phyloP scores from a whole-genome alignment of 345 rosid genomes.

The Abelmoschus esculentus region DNA sequence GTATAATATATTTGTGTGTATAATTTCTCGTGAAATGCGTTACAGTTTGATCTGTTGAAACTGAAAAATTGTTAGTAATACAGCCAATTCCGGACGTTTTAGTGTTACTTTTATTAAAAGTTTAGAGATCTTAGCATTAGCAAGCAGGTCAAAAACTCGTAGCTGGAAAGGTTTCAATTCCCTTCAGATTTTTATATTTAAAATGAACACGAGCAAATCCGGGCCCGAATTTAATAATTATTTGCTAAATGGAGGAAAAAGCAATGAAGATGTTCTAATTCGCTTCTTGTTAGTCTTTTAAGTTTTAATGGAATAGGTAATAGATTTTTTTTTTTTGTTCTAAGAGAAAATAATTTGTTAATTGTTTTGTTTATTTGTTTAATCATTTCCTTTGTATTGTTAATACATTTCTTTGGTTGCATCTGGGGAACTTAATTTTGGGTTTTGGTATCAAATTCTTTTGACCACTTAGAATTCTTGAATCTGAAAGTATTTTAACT shows the following conservation, averaged over 20 bases:
- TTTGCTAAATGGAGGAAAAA: not conserved
- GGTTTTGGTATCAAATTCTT: not conserved
- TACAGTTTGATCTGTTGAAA: not conserved
- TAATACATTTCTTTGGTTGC: not conserved
- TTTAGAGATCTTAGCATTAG: not conserved
- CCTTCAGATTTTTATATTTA: not conserved
- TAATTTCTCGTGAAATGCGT: not conserved
- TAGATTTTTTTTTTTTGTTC: too few relatives aligned
- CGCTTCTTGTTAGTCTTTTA: not conserved
- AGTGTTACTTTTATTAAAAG: not conserved
- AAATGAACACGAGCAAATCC: not conserved
- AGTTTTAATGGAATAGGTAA: conserved; percentile 2
- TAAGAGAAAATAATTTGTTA: not conserved
- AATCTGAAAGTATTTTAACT: not conserved
- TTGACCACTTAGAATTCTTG: not conserved
- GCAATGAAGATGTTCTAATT: not conserved
- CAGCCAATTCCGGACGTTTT: not conserved
- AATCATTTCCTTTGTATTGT: not conserved
- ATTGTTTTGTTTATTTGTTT: not conserved
- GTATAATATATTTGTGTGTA: not conserved
- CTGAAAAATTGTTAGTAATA: not conserved
- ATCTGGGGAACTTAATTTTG: not conserved
- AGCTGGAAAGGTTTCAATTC: not conserved
- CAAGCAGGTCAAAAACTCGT: not conserved
- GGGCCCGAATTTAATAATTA: not conserved